These are phyloP conservation scores for Aspergillus affinis DNA, from an alignment of 495 filamentous ascomycete genomes.

Conservation along the genomic window DNA sequence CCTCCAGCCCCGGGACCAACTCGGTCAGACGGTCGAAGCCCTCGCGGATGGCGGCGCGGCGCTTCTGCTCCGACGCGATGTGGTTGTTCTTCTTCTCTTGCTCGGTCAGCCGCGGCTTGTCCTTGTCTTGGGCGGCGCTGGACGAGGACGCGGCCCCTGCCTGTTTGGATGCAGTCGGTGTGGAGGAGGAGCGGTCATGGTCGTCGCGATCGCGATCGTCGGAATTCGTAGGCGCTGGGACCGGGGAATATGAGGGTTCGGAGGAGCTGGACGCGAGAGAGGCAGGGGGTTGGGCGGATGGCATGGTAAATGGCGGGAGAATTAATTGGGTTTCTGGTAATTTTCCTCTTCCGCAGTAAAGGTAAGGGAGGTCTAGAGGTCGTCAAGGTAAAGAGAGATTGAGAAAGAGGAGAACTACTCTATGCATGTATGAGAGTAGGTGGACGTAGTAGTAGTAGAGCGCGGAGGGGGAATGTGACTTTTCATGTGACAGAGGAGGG, in stretches of 20 bases:
- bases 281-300: constrained; percentile 5
- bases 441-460: neutral
- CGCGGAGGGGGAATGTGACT: neutral
- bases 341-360: constrained; percentile 1
- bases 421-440: constrained; percentile 2
- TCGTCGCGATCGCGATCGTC: constrained; percentile 29
- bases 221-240: constrained; percentile 17
- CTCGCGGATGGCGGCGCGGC: constrained; percentile 78
- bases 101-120: constrained; percentile 77
- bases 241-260: constrained; percentile 26
- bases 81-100: constrained; percentile 91
- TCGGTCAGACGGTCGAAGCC: constrained; percentile 85
- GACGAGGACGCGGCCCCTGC: constrained; percentile 31
- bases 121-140: constrained; percentile 50
- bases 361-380: neutral
- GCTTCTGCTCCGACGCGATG: constrained; percentile 86
- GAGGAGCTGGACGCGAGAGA: constrained; percentile 25
- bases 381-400: constrained; percentile 10
- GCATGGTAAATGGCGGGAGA: neutral
- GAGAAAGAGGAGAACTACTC: constrained; percentile 10
- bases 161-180: constrained; percentile 57
- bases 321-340: constrained; percentile 4
- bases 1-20: constrained; percentile 78
- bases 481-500: constrained; percentile 6
- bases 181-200: constrained; percentile 43